Evolutionary conservation across 2,329 filamentous ascomycete genomes (phyloP).

Genomic region (Xylariales sp.): DNA sequence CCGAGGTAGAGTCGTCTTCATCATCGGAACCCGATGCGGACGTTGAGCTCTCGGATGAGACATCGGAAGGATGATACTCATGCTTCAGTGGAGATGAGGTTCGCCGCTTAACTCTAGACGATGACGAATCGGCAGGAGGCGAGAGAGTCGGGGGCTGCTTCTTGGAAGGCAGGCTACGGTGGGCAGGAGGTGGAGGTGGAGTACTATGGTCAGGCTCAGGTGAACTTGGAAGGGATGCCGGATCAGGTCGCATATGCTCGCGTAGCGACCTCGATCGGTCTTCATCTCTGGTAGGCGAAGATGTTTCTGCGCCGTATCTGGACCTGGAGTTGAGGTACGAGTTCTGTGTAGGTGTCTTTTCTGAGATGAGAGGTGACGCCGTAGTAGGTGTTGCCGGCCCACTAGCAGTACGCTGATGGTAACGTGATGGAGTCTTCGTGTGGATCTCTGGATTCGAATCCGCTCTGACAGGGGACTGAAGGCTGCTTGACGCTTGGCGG

Average conservation of each 20-base stretch:
- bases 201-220: slow-evolving; percentile 14
- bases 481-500: slow-evolving; percentile 13
- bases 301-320: slow-evolving; percentile 10
- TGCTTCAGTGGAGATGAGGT: slow-evolving; percentile 94
- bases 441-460: slow-evolving; percentile 17
- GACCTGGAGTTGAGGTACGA: slow-evolving; percentile 20
- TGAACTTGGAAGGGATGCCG: slow-evolving; percentile 29
- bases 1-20: slow-evolving; percentile 43
- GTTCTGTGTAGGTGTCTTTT: slow-evolving; percentile 35
- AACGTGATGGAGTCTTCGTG: slow-evolving; percentile 31
- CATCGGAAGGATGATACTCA: slow-evolving; percentile 84
- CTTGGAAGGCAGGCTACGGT: slow-evolving; percentile 40
- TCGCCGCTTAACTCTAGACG: slow-evolving; percentile 56
- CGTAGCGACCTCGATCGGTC: slow-evolving; percentile 9
- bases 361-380: slow-evolving; percentile 20
- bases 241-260: slow-evolving; percentile 13
- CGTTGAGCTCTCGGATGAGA: slow-evolving; percentile 41
- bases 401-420: slow-evolving; percentile 27
- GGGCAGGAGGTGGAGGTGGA: slow-evolving; percentile 49
- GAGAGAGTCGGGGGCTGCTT: slow-evolving; percentile 34
- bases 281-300: slow-evolving; percentile 5
- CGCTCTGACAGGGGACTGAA: slow-evolving; percentile 18
- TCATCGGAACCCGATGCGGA: slow-evolving; percentile 34
- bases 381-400: slow-evolving; percentile 24
- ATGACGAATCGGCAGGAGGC: slow-evolving; percentile 43